These are phyloP conservation scores for Trichoderma sp. DNA, from an alignment of 2,329 filamentous ascomycete genomes.

Conservation along the genomic window DNA sequence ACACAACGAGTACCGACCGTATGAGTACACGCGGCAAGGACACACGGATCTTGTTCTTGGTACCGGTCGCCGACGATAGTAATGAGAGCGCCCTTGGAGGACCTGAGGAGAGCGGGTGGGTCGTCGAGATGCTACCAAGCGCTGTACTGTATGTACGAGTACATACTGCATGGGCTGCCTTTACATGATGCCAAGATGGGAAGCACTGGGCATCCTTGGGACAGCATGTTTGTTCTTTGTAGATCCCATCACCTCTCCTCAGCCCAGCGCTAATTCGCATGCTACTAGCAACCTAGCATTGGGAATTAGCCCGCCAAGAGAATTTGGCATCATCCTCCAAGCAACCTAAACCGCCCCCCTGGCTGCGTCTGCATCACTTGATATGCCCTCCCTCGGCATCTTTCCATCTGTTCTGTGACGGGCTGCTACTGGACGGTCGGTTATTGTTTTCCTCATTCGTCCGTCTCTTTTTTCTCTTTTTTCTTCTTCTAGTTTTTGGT, in stretches of 20 bases:
- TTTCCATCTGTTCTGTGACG: background rate
- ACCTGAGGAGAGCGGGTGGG: background rate
- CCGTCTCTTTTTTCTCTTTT: background rate
- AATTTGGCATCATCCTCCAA: background rate
- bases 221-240: background rate
- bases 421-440: background rate
- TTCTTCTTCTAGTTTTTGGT: background rate
- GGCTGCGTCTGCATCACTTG: background rate
- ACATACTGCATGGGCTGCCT: background rate
- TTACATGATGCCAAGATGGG: background rate
- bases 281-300: background rate
- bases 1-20: background rate
- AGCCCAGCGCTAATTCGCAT: conserved; percentile 10
- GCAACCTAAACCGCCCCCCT: background rate
- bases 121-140: background rate
- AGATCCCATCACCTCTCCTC: background rate
- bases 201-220: background rate
- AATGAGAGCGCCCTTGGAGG: background rate
- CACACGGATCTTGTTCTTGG: background rate
- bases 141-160: background rate
- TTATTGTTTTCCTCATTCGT: background rate
- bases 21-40: background rate
- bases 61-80: background rate
- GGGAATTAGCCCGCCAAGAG: conserved; percentile 7
- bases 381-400: conserved; percentile 7